Conservation (phyloP, 2,329 filamentous ascomycete genomes). For the Ascochyta rabiei region DNA sequence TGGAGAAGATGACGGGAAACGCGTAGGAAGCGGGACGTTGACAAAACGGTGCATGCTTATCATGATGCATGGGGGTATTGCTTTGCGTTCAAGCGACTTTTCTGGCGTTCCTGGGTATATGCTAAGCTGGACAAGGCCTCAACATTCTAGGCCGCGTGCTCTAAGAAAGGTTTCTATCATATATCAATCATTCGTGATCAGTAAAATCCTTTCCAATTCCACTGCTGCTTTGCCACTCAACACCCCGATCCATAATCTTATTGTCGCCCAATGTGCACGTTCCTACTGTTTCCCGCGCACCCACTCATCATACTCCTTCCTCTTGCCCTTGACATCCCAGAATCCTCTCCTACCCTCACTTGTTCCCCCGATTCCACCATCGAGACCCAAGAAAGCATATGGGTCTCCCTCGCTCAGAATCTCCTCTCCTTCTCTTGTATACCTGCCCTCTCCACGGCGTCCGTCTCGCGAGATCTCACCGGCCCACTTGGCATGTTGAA, state of each 20-base stretch:
- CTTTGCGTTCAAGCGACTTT: constrained; percentile 9
- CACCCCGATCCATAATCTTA: not conserved
- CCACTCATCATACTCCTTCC: constrained; percentile 86
- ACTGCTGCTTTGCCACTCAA: too few relatives aligned
- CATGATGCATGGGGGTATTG: constrained; percentile 1
- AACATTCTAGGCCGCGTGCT: not conserved
- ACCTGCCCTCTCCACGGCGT: constrained; percentile 61
- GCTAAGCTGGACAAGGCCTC: not conserved
- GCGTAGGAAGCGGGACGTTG: constrained; percentile 16
- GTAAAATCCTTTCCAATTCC: not conserved
- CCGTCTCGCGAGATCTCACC: constrained; percentile 83
- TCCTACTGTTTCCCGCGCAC: constrained; percentile 43
- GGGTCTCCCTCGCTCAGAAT: constrained; percentile 73
- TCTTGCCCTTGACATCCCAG: constrained; percentile 82
- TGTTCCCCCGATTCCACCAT: constrained; percentile 60
- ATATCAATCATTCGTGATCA: not conserved
- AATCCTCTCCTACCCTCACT: constrained; percentile 81
- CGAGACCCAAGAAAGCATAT: constrained; percentile 66
- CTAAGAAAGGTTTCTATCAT: not conserved
- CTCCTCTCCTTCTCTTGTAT: constrained; percentile 69
- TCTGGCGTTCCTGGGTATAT: constrained; percentile 1
- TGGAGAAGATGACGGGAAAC: constrained; percentile 36
- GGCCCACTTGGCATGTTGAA: constrained; percentile 82
- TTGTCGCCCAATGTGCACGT: not conserved
- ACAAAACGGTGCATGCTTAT: not conserved